Base-by-base conservation (phyloP, 1,139 yeast genomes). In the Meyerozyma guilliermondii region DNA sequence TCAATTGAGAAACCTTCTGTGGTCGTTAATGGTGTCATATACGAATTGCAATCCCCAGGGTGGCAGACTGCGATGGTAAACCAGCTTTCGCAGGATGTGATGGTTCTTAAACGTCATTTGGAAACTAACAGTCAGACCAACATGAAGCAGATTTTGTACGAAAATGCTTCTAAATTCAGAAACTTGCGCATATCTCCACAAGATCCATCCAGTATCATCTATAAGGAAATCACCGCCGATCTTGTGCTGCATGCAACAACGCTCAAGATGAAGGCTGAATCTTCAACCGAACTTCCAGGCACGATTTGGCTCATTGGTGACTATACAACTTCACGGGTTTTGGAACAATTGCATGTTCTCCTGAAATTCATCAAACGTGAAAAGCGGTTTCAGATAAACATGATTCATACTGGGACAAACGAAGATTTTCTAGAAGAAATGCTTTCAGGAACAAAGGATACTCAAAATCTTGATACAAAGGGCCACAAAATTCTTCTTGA, bases 11-110 rank as follows among this genome's bases (percentile, higher is more conserved):
- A 62, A 1, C 82, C 91, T 0, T 63, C 78, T 0, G 66, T 87
- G 4, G 73, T 88, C 41, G 78, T 81, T 35, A 87, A 92, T 60
- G 98, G 98, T 36, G 79, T 83, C 2, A 72, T 87, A 22, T 63
- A 68, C 48, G 74, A 60, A 14, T 53, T 73, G 46, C 44, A 53
- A 6, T 50, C 69, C 3, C 61, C 65, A 2, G 56, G 56, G 30
- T 71, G 77, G 76, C 73, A 70, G 46, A 52, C 58, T 1, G 54
- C 62, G 3, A 63, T 72, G 70, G 65, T 69, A 8, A 60, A 55
- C 31, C 76, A 71, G 48, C 54, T 73, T 8, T 43, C 60, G 2
- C 71, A 66, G 41, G 78, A 73, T 50, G 63, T 71, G 3, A 41
- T 52, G 5, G 42, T 58, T 5, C 47, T 73, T 13, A 63, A 63